phyloP scores from a whole-genome alignment of 768 basidiomycete species.

The Macrolepiota dolichaula region DNA sequence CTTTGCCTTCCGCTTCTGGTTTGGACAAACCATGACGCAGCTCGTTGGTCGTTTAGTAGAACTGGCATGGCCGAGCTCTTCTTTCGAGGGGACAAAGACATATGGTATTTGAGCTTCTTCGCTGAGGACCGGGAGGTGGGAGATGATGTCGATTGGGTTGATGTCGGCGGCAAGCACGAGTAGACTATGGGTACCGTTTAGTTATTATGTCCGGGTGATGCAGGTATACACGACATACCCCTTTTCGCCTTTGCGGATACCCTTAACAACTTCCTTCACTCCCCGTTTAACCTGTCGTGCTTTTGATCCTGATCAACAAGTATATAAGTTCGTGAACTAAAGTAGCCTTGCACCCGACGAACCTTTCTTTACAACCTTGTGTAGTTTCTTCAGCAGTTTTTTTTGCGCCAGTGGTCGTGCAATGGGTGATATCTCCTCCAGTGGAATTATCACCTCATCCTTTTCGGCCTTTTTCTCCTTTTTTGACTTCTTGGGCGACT shows the following conservation, averaged over 20 bases:
- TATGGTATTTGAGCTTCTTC: constrained; percentile 94
- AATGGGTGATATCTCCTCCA: constrained; percentile 89
- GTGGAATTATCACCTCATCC: constrained; percentile 61
- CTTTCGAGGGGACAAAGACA: constrained; percentile 87
- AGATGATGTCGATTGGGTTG: constrained; percentile 97
- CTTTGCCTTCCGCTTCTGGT: constrained; percentile 69
- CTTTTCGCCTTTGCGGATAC: constrained; percentile 95
- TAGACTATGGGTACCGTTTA: constrained; percentile 43
- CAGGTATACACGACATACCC: constrained; percentile 52
- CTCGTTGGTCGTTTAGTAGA: constrained; percentile 98
- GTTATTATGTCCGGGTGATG: constrained; percentile 1
- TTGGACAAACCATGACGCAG: constrained; percentile 92
- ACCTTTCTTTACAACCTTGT: constrained; percentile 95
- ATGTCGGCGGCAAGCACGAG: constrained; percentile 95
- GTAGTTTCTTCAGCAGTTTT: constrained; percentile 91
- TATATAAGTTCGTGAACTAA: background rate
- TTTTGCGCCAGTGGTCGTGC: constrained; percentile 91
- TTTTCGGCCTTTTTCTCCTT: constrained; percentile 58
- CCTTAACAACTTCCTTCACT: constrained; percentile 98
- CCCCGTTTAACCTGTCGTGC: constrained; percentile 94
- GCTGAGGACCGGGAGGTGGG: constrained; percentile 90
- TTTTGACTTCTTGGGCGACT: constrained; percentile 52
- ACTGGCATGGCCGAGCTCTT: constrained; percentile 93
- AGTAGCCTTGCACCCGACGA: constrained; percentile 8
- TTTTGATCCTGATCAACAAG: constrained; percentile 68